Evolutionary conservation across 768 basidiomycete species (phyloP).

Genomic region (Russula earlei): DNA sequence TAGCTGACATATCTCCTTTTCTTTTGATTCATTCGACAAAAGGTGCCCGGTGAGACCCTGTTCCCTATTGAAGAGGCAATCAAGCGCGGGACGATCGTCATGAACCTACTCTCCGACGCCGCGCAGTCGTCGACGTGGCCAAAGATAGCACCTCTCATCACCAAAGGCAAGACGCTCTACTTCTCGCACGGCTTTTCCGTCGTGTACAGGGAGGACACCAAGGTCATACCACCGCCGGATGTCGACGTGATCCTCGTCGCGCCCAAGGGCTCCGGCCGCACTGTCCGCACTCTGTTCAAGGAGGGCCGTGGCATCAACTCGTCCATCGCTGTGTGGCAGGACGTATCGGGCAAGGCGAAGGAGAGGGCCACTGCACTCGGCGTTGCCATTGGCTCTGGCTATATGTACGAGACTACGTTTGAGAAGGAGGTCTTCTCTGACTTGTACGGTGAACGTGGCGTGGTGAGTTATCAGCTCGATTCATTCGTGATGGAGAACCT

Average conservation of each 20-base stretch:
- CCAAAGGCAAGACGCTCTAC: constrained; percentile 99
- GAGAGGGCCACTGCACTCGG: constrained; percentile 95
- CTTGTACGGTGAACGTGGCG: constrained; percentile 98
- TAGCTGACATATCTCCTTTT: not conserved
- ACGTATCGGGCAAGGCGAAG: constrained; percentile 94
- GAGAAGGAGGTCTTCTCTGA: constrained; percentile 99
- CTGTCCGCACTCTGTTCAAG: constrained; percentile 99
- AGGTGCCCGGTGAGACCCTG: constrained; percentile 94
- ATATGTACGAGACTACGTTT: constrained; percentile 98
- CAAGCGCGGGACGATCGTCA: constrained; percentile 92
- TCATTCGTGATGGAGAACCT: constrained; percentile 1
- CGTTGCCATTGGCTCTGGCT: constrained; percentile 92
- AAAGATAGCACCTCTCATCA: constrained; percentile 83
- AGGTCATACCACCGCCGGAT: constrained; percentile 83
- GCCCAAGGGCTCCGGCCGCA: constrained; percentile 97
- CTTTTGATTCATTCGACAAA: not conserved
- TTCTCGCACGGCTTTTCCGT: constrained; percentile 99
- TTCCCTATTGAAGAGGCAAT: constrained; percentile 99
- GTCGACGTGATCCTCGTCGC: constrained; percentile 99
- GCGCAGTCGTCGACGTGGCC: constrained; percentile 98
- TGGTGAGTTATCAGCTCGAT: constrained; percentile 46
- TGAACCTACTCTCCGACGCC: constrained; percentile 98
- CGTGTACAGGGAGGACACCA: constrained; percentile 95
- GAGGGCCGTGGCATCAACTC: constrained; percentile 99
- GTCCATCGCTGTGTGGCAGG: constrained; percentile 90